Evolutionary conservation across 257 asterid species (phyloP).

Genomic region (Petunia axillaris): DNA sequence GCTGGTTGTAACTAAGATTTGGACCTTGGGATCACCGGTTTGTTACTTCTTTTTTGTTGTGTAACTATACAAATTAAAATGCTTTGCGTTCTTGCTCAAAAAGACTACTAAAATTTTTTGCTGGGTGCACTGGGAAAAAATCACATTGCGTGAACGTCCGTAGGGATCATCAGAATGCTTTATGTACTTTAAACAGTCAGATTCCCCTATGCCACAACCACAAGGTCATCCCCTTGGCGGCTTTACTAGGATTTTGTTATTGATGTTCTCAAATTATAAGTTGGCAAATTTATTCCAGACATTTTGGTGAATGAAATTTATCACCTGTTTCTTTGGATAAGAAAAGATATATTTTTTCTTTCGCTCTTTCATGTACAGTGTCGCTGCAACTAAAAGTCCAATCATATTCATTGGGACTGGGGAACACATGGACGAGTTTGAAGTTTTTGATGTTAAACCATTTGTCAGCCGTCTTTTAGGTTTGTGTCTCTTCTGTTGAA

Average conservation of each 20-base stretch:
- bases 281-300: not conserved
- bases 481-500: conserved; percentile 35
- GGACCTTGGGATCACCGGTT: too few relatives aligned
- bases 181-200: too few relatives aligned
- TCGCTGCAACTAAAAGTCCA: conserved; percentile 97
- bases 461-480: conserved; percentile 98
- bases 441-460: conserved; percentile 94
- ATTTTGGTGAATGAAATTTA: not conserved
- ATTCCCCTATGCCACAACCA: not conserved
- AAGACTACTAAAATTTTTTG: too few relatives aligned
- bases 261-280: conserved; percentile 14
- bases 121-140: too few relatives aligned
- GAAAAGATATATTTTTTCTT: not conserved
- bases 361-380: conserved; percentile 54
- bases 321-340: not conserved
- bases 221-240: conserved; percentile 6
- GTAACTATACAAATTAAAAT: too few relatives aligned
- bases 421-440: conserved; percentile 98
- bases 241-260: conserved; percentile 7
- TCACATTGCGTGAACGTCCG: too few relatives aligned
- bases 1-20: not conserved
- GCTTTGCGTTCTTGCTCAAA: too few relatives aligned
- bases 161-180: too few relatives aligned
- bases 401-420: conserved; percentile 94
- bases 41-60: too few relatives aligned